Evolutionary conservation across 2,329 filamentous ascomycete genomes (phyloP).

Genomic region (Beauveria pseudobassiana): DNA sequence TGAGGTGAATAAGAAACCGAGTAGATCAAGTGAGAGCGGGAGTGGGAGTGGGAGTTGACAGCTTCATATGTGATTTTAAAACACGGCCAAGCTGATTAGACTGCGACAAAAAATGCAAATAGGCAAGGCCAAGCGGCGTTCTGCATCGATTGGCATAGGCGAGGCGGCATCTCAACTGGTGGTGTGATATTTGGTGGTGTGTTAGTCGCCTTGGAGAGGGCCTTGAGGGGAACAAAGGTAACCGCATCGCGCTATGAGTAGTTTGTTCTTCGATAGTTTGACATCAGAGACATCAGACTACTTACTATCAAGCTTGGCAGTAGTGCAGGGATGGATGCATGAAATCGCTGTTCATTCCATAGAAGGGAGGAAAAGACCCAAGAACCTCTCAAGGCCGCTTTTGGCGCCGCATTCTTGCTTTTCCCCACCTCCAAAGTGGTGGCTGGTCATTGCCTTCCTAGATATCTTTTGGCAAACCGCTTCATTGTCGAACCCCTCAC

Average conservation of each 20-base stretch:
- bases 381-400: not conserved
- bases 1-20: not conserved
- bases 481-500: not conserved
- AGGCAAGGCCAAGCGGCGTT: conserved; percentile 4
- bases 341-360: not conserved
- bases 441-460: not conserved
- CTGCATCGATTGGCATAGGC: not conserved
- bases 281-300: not conserved
- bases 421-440: not conserved
- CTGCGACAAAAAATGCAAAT: not conserved
- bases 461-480: not conserved
- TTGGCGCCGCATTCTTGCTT: not conserved
- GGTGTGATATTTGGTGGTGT: not conserved
- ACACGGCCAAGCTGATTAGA: not conserved
- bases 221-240: not conserved
- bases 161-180: not conserved
- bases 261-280: no score
- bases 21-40: not conserved
- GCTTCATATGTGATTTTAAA: not conserved
- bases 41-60: not conserved
- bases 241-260: not conserved
- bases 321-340: not conserved
- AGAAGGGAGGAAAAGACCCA: no score
- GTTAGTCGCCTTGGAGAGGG: not conserved
- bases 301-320: not conserved